Evolutionary conservation across 345 rosid genomes (phyloP).

Genomic region (Geranium rotundifolium): DNA sequence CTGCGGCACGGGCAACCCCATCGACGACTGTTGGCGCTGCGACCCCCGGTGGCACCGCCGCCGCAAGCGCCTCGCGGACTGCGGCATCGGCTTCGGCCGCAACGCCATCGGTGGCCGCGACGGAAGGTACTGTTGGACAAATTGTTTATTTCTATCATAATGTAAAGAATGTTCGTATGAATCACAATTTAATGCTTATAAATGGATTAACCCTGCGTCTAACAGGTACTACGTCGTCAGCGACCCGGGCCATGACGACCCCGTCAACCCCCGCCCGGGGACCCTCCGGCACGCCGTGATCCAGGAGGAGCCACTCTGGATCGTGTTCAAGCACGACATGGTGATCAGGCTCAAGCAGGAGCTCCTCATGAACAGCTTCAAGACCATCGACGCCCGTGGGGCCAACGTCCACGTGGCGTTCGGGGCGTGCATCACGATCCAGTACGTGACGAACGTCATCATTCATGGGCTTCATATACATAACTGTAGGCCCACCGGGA

Average conservation of each 20-base stretch:
- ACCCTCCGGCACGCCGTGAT: slow-evolving; percentile 76
- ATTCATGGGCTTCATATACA: slow-evolving; percentile 67
- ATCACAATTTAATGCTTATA: too few species aligned
- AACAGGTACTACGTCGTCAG: slow-evolving; percentile 41
- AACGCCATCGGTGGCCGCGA: slow-evolving; percentile 73
- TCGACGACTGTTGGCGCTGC: slow-evolving; percentile 92
- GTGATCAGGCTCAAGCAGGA: slow-evolving; percentile 57
- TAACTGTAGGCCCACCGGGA: slow-evolving; percentile 60
- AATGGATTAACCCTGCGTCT: too few species aligned
- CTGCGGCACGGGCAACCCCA: slow-evolving; percentile 34
- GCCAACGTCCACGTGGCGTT: slow-evolving; percentile 37
- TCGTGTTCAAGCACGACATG: slow-evolving; percentile 73
- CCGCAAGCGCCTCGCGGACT: slow-evolving; percentile 48
- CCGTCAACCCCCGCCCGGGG: slow-evolving; percentile 64
- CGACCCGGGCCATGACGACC: slow-evolving; percentile 45
- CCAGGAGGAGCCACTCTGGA: slow-evolving; percentile 70
- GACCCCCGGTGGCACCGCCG: slow-evolving; percentile 45
- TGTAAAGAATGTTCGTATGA: too few species aligned
- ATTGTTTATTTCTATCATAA: too few species aligned
- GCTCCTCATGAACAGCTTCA: slow-evolving; percentile 79
- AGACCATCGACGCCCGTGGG: slow-evolving; percentile 63
- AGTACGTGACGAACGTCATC: slow-evolving; percentile 60
- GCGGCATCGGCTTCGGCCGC: slow-evolving; percentile 71
- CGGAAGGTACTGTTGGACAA: slow-evolving; percentile 18
- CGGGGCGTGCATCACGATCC: slow-evolving; percentile 58